A percentile compares a stretch with the other conserved stretches of the same genome.
Conservation (phyloP, 2,329 filamentous ascomycete species). For the Calonectria henricotiae region DNA sequence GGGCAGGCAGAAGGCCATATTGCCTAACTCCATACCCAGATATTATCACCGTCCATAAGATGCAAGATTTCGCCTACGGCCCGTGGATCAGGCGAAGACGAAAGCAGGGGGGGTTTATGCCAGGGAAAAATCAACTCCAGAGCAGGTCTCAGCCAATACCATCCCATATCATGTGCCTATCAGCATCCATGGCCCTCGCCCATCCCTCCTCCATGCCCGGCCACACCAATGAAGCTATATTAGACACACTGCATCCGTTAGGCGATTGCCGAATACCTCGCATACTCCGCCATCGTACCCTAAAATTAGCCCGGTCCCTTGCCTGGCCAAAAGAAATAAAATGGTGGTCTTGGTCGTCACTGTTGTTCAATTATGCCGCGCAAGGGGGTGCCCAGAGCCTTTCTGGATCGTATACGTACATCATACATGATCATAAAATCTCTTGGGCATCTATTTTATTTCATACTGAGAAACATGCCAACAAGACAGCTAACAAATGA, state of each 20-base stretch:
- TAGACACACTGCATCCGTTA: conserved; percentile 15
- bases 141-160: conserved; percentile 27
- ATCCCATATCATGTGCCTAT: conserved; percentile 25
- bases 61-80: conserved; percentile 28
- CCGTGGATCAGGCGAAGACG: conserved; percentile 30
- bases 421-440: conserved; percentile 4
- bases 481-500: conserved; percentile 20
- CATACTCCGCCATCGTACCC: conserved; percentile 23
- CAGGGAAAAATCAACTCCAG: conserved; percentile 39
- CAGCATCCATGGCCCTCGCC: conserved; percentile 33
- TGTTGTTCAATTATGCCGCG: conserved; percentile 25
- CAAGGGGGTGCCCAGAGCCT: conserved; percentile 18
- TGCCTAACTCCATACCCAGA: background rate
- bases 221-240: conserved; percentile 25
- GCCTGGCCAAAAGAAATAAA: background rate
- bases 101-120: conserved; percentile 35
- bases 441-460: conserved; percentile 20
- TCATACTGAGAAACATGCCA: conserved; percentile 26
- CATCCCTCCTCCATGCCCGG: conserved; percentile 36
- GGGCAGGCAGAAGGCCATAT: conserved; percentile 11
- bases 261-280: conserved; percentile 27
- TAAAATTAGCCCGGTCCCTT: conserved; percentile 19
- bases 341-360: conserved; percentile 3
- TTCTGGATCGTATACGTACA: background rate
- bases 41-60: conserved; percentile 24